These are phyloP conservation scores for Oryza longistaminata DNA, from an alignment of 176 grass and related monocot genomes.

Conservation along the genomic window DNA sequence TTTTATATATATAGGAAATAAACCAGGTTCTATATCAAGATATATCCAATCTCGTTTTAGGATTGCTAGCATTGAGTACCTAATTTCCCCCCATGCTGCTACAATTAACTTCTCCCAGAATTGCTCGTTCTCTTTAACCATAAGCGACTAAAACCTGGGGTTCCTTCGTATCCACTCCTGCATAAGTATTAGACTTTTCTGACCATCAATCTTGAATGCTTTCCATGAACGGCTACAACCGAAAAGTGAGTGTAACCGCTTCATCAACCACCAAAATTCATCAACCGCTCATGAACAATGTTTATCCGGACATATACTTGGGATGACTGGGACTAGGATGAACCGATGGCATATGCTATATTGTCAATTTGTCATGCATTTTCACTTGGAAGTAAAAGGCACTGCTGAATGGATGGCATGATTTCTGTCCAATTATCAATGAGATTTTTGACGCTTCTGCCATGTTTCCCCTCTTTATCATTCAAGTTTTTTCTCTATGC, in stretches of 20 bases:
- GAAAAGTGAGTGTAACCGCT: not conserved
- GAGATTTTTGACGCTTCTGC: not conserved
- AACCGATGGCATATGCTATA: not conserved
- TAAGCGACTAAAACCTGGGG: not conserved
- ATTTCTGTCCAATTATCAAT: not conserved
- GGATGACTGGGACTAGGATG: not conserved
- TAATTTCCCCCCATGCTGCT: not conserved
- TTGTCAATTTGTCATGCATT: not conserved
- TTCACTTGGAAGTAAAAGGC: not conserved
- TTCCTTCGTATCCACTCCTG: not conserved
- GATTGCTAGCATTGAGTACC: no score
- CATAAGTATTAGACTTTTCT: not conserved
- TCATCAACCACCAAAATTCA: conserved; percentile 13
- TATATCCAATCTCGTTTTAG: no score
- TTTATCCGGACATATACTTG: not conserved
- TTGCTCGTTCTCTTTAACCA: no score
- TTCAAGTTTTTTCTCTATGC: not conserved
- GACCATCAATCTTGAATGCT: conserved; percentile 3
- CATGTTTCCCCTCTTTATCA: not conserved
- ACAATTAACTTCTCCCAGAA: not conserved
- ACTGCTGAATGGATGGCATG: not conserved
- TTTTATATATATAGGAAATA: no score
- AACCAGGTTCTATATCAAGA: no score
- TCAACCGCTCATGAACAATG: not conserved
- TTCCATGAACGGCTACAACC: not conserved